A percentile compares a stretch with the other conserved stretches of the same genome.
phyloP scores from a whole-genome alignment of 352 stramenopile genomes.

The Thraustochytrium sp. region DNA sequence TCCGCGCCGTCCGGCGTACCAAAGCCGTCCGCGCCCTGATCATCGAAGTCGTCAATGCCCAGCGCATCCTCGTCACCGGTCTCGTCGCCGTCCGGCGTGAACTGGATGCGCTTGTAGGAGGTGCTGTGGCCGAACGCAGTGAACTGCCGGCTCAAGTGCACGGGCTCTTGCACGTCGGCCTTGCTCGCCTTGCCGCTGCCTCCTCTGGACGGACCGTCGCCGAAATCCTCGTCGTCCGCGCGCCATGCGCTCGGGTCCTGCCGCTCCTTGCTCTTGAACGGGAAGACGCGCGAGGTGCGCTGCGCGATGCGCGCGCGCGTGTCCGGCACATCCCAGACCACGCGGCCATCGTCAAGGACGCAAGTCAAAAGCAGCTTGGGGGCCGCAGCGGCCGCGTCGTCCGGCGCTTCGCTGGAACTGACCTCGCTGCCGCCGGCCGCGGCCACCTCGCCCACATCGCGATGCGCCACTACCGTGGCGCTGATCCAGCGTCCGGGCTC shows the following conservation, averaged over 20 bases:
- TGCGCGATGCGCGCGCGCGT: neutral
- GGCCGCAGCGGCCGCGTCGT: neutral
- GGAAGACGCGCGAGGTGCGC: conserved; percentile 20
- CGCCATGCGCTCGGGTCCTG: neutral
- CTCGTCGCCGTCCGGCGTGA: neutral
- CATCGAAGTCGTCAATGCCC: neutral
- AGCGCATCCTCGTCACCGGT: neutral
- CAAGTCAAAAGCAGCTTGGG: neutral
- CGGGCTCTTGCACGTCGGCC: neutral
- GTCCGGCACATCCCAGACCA: conserved; percentile 24
- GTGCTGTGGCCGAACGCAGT: conserved; percentile 26
- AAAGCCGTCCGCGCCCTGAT: neutral
- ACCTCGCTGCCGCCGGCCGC: neutral
- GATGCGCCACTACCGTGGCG: conserved; percentile 1
- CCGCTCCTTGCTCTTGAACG: conserved; percentile 40
- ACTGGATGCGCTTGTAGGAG: conserved; percentile 41
- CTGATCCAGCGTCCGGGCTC: conserved; percentile 6
- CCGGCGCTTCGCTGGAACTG: neutral
- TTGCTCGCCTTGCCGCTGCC: neutral
- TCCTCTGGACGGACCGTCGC: neutral
- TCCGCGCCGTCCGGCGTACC: too few species aligned
- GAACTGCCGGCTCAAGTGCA: conserved; percentile 21
- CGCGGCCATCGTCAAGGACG: conserved; percentile 22
- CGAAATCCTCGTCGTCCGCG: neutral
- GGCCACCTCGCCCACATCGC: too few species aligned